Evolutionary conservation across 208 protist genomes (phyloP).

Genomic region (Leishmania turanica): DNA sequence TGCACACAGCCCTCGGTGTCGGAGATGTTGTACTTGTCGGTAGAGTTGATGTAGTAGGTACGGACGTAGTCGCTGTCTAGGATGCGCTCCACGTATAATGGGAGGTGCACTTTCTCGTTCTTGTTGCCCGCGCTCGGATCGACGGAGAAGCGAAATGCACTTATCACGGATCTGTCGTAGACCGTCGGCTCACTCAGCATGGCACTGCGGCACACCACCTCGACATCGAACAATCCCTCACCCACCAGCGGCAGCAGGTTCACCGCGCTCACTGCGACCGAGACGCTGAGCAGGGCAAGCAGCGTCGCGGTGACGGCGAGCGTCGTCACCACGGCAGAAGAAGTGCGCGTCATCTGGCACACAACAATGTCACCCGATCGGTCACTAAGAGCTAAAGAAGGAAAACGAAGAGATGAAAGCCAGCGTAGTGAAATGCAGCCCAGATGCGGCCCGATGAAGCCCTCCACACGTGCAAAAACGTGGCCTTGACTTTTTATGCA

Average conservation of each 20-base stretch:
- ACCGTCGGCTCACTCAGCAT: not conserved
- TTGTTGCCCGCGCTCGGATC: not conserved
- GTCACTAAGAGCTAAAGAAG: not conserved
- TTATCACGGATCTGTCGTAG: conserved; percentile 7
- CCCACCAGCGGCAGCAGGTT: conserved; percentile 22
- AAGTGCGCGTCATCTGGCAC: not conserved
- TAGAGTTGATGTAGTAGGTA: conserved; percentile 11
- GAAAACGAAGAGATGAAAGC: not conserved
- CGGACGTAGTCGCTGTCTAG: not conserved
- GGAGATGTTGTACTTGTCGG: conserved; percentile 3
- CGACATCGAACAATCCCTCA: conserved; percentile 21
- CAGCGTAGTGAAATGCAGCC: not conserved
- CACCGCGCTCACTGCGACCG: not conserved
- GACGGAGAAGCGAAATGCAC: conserved; percentile 6
- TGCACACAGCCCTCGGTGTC: conserved; percentile 4
- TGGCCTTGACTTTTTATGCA: not conserved
- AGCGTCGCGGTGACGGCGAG: not conserved
- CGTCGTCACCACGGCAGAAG: not conserved
- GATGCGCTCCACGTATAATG: conserved; percentile 28
- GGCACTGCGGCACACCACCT: conserved; percentile 30
- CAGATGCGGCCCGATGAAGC: not conserved
- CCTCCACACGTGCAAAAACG: not conserved
- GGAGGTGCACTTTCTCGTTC: not conserved
- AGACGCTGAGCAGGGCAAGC: conserved; percentile 5
- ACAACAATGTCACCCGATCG: not conserved